Evolutionary conservation across 2,329 filamentous ascomycete species (phyloP).

Genomic region (Boeremia exigua): DNA sequence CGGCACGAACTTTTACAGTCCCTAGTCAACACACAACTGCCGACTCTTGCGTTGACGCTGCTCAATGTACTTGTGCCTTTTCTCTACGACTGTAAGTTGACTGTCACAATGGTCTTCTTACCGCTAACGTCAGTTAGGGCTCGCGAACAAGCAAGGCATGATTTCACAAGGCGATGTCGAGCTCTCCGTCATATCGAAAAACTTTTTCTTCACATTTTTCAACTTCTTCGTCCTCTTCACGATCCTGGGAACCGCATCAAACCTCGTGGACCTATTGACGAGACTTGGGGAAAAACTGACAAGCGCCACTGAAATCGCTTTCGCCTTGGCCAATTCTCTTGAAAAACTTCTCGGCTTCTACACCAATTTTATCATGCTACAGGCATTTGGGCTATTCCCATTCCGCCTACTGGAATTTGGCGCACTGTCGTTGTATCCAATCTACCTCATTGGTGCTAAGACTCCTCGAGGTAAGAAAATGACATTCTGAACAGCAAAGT

Average conservation of each 20-base stretch:
- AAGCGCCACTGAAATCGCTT: constrained; percentile 80
- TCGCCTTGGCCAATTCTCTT: constrained; percentile 76
- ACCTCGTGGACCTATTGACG: constrained; percentile 70
- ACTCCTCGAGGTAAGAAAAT: constrained; percentile 70
- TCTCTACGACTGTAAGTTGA: constrained; percentile 79
- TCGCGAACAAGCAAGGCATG: constrained; percentile 91
- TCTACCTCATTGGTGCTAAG: constrained; percentile 77
- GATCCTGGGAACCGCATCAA: constrained; percentile 78
- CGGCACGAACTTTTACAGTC: constrained; percentile 73
- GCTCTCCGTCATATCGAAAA: constrained; percentile 94
- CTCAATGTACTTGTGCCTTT: constrained; percentile 91
- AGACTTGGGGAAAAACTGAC: constrained; percentile 74
- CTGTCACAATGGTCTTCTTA: not conserved
- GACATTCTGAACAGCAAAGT: not conserved
- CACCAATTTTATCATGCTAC: constrained; percentile 90
- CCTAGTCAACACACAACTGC: constrained; percentile 84
- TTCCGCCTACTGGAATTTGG: constrained; percentile 92
- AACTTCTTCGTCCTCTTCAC: constrained; percentile 98
- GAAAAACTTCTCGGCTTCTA: constrained; percentile 82
- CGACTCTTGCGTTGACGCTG: constrained; percentile 83
- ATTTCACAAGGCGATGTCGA: constrained; percentile 94
- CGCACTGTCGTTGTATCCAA: constrained; percentile 80
- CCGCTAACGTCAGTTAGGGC: constrained; percentile 51
- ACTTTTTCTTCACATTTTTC: constrained; percentile 99
- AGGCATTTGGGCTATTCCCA: constrained; percentile 91